Percentiles rank a stretch among this genome's conserved stretches.
Conservation (phyloP, 176 grass and related monocot species). For the Bolboschoenus planiculmis region DNA sequence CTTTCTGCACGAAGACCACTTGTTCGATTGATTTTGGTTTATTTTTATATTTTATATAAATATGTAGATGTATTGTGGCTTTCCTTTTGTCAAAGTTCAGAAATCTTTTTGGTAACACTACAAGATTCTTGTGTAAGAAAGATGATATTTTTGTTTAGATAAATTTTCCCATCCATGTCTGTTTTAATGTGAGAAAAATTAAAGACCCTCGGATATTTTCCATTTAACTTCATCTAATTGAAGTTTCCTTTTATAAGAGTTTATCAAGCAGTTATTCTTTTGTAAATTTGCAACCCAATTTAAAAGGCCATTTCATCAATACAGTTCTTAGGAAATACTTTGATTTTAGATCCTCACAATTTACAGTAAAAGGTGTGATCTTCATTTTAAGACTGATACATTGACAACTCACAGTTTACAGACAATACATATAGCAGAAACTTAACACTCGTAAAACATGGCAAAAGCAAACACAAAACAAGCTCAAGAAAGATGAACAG, state of each 20-base stretch:
- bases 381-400: slow-evolving; percentile 10
- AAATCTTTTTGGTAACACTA: slow-evolving; percentile 10
- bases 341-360: background rate
- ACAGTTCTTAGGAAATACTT: background rate
- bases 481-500: slow-evolving; percentile 44
- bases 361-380: slow-evolving; percentile 3
- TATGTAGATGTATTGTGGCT: slow-evolving; percentile 13
- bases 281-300: background rate
- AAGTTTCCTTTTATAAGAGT: background rate
- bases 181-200: background rate
- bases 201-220: background rate
- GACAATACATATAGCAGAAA: background rate
- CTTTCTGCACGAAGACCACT: slow-evolving; percentile 20
- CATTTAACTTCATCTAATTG: background rate
- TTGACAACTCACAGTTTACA: background rate
- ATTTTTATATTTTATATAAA: slow-evolving; percentile 22
- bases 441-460: background rate
- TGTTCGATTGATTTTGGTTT: slow-evolving; percentile 28
- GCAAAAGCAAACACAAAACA: background rate
- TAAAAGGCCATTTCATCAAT: background rate
- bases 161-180: background rate
- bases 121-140: background rate
- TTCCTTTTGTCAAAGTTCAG: background rate
- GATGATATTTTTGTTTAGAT: slow-evolving; percentile 11
- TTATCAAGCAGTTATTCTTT: background rate